These are phyloP conservation scores for Malassezia restricta DNA, from an alignment of 1,284 basidiomycete genomes.

Conservation along the genomic window DNA sequence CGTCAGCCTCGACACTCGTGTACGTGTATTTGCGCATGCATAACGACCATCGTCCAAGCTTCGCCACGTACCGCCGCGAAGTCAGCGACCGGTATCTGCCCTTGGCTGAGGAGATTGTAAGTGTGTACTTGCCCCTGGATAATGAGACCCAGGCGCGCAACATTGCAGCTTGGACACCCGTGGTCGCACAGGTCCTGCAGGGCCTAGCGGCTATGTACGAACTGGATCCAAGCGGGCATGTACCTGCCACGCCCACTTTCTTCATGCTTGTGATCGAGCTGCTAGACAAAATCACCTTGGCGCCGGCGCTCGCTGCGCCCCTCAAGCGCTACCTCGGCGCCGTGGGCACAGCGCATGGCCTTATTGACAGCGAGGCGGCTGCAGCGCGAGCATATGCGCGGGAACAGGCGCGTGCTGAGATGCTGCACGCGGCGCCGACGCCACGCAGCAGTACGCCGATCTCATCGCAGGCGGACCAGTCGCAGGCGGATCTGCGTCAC, in stretches of 20 bases:
- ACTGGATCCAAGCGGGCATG: slow-evolving; percentile 16
- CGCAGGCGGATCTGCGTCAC: slow-evolving; percentile 8
- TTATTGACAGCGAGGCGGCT: slow-evolving; percentile 4
- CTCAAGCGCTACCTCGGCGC: slow-evolving; percentile 13
- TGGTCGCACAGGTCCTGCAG: slow-evolving; percentile 80
- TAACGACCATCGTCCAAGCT: slow-evolving; percentile 71
- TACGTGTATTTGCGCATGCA: slow-evolving; percentile 88
- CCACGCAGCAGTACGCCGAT: neutral
- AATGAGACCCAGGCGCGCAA: slow-evolving; percentile 87
- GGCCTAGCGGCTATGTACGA: slow-evolving; percentile 53
- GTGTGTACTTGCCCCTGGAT: slow-evolving; percentile 80
- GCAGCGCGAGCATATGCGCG: slow-evolving; percentile 5
- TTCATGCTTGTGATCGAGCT: slow-evolving; percentile 41
- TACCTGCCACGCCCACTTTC: slow-evolving; percentile 28
- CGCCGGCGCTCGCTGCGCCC: slow-evolving; percentile 6
- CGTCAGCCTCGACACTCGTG: slow-evolving; percentile 85
- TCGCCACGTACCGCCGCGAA: slow-evolving; percentile 66
- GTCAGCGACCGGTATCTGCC: slow-evolving; percentile 81
- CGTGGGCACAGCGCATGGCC: slow-evolving; percentile 7
- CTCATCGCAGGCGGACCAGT: neutral
- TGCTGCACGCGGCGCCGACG: slow-evolving; percentile 6
- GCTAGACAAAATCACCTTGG: slow-evolving; percentile 20
- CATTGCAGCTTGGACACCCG: slow-evolving; percentile 93
- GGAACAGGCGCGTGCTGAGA: slow-evolving; percentile 8
- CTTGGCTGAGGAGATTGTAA: slow-evolving; percentile 79